Base-by-base conservation (phyloP, 805 yeast species). In the Lachancea cidri region DNA sequence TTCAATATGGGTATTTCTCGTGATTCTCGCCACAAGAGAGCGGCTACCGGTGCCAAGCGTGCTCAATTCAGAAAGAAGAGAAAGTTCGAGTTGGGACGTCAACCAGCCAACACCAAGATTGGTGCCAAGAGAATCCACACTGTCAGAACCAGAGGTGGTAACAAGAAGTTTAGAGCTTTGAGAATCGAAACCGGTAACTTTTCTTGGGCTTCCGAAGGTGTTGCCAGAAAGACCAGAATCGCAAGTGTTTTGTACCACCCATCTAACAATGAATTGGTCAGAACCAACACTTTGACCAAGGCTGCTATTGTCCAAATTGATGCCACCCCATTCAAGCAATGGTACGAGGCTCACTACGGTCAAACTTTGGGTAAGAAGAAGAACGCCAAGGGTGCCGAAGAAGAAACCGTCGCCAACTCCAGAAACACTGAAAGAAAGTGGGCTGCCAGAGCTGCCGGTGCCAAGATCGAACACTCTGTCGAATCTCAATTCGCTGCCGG, bases 51-150 rank as follows among this genome's bases (percentile, higher is more conserved):
- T 85, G 98, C 98, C 73, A 89, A 88, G 78, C 88, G 97, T 77
- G 98, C 98, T 75, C 95, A 88, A 77, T 86, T 83, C 95, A 91
- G 98, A 87, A 91, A 91, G 91, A 91, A 91, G 96, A 82, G 98
- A 83, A 93, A 91, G 94, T 91, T 93, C 71, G 98, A 91, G 79
- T 83, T 86, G 73, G 98, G 98, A 66, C 93, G 98, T 79, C 98
- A 93, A 81, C 82, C 96, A 66, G 95, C 98, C 70, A 88, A 85
- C 89, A 91, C 98, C 78, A 89, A 87, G 81, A 89, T 93, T 67
- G 98, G 98, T 70, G 73, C 94, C 64, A 93, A 93, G 86, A 87
- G 98, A 80, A 89, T 93, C 69, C 98, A 93, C 83, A 64, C 95
- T 62, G 97, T 93, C 68, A 95, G 98, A 82, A 87, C 96, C 72